Percentiles rank a stretch among this genome's conserved stretches.
Conservation (phyloP, 192 early-diverging fungal genomes). For the Podila horticola region DNA sequence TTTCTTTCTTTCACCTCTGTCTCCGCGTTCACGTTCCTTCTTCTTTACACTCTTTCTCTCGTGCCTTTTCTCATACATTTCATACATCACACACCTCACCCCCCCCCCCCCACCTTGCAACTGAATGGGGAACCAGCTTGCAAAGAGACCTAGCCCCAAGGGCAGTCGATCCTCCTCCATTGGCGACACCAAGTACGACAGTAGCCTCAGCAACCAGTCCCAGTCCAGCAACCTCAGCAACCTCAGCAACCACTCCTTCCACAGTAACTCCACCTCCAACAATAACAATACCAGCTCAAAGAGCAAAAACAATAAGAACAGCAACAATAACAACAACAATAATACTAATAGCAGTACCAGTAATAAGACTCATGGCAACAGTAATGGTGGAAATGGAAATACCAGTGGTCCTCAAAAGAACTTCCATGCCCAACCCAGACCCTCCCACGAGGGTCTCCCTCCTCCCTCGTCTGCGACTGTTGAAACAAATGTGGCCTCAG, state of each 20-base stretch:
- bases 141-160: constrained; percentile 31
- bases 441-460: background rate
- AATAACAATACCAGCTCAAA: background rate
- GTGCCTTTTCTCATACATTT: background rate
- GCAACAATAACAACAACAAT: background rate
- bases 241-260: background rate
- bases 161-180: constrained; percentile 24
- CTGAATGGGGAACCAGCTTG: constrained; percentile 43
- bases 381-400: background rate
- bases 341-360: background rate
- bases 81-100: background rate
- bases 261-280: background rate
- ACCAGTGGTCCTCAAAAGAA: background rate
- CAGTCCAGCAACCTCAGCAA: background rate
- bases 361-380: background rate
- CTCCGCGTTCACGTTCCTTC: background rate
- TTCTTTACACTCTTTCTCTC: background rate
- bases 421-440: background rate
- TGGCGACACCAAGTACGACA: constrained; percentile 6
- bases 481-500: constrained; percentile 4
- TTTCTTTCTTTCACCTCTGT: background rate
- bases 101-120: background rate
- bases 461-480: background rate
- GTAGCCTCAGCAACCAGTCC: background rate
- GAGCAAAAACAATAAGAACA: constrained; percentile 6